Base-by-base conservation (phyloP, 2,329 filamentous ascomycete genomes). In the Hymenotorrendiella dingleyae region DNA sequence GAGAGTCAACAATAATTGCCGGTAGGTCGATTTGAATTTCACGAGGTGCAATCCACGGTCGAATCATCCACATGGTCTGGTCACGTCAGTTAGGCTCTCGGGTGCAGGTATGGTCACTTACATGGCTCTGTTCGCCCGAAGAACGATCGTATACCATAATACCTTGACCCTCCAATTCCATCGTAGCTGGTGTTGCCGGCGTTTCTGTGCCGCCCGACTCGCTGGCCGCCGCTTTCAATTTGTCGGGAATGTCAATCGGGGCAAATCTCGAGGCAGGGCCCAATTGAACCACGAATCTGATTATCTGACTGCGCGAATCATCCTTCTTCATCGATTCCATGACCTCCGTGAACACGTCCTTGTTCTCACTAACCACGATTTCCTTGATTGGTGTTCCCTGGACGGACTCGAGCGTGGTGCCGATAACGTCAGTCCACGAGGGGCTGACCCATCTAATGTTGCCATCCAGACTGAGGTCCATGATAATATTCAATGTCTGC, bases 11-110 rank as follows among this genome's bases (percentile, higher is more conserved):
- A 47, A 98, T 82, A 21, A 95, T 70, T 44, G 80, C 73, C 12
- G 94, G 91, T 6, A 98, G 77, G 62, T 97, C 93, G 55, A 98
- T 97, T 51, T 94, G 94, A 59, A 98, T 87, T 69, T 97, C 90
- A 53, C 89, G 80, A 5, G 91, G 86, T 29, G 84, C 76, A 29
- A 89, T 82, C 66, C 89, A 94, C 2, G 91, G 93, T 52, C 93
- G 86, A 54, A 98, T 80, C 89, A 98, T 98, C 93, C 93, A 98
- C 94, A 98, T 98, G 14, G 88, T 94, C 87, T 95, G 14, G 56
- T 46, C 36, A 35, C 47, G 53, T 65, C 45, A 65, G 60, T 53
- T 55, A 48, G 29, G 24, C 37, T 35, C 40, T 30, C 23, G 38
- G 6, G 44, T 9, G 26, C 22, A 32, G 27, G 14, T 6, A n/a